Evolutionary conservation across 2,329 filamentous ascomycete genomes (phyloP).

Genomic region (Clonostachys chloroleuca): DNA sequence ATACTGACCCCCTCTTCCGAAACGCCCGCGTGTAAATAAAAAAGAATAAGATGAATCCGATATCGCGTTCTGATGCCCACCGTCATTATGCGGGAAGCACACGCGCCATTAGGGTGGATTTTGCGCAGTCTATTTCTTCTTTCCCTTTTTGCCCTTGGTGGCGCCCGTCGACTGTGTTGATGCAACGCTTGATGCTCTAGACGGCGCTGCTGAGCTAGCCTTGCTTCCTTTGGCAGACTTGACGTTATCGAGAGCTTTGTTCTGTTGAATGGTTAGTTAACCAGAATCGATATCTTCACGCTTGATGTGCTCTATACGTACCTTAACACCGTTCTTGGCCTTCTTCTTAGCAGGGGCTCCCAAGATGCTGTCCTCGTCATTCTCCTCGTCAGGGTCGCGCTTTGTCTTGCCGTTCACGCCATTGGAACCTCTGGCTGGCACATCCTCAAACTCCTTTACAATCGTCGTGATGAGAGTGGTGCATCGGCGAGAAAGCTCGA

Average conservation of each 20-base stretch:
- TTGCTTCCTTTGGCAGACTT: slow-evolving; percentile 70
- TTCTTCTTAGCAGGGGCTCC: slow-evolving; percentile 92
- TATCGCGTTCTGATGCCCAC: neutral
- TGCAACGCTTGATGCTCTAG: slow-evolving; percentile 82
- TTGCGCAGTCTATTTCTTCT: slow-evolving; percentile 15
- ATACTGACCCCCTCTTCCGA: neutral
- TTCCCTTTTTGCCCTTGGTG: slow-evolving; percentile 42
- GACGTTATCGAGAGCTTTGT: slow-evolving; percentile 87
- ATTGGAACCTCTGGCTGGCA: slow-evolving; percentile 47
- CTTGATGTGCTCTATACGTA: slow-evolving; percentile 26
- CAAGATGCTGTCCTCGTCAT: slow-evolving; percentile 77
- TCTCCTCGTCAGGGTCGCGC: slow-evolving; percentile 74
- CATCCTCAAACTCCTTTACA: slow-evolving; percentile 86
- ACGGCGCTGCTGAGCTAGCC: slow-evolving; percentile 70
- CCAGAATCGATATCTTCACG: neutral
- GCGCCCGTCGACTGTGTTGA: slow-evolving; percentile 57
- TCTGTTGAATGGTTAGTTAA: slow-evolving; percentile 45
- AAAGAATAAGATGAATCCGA: neutral
- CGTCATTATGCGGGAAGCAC: neutral
- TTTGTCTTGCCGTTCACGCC: slow-evolving; percentile 66
- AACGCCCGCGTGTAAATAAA: no score
- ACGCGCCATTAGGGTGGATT: neutral
- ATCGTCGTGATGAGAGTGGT: slow-evolving; percentile 93
- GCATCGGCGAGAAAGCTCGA: slow-evolving; percentile 88
- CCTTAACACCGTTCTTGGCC: slow-evolving; percentile 83